Base-by-base conservation (phyloP, 805 yeast genomes). In the Nakazawaea laoshanensis region DNA sequence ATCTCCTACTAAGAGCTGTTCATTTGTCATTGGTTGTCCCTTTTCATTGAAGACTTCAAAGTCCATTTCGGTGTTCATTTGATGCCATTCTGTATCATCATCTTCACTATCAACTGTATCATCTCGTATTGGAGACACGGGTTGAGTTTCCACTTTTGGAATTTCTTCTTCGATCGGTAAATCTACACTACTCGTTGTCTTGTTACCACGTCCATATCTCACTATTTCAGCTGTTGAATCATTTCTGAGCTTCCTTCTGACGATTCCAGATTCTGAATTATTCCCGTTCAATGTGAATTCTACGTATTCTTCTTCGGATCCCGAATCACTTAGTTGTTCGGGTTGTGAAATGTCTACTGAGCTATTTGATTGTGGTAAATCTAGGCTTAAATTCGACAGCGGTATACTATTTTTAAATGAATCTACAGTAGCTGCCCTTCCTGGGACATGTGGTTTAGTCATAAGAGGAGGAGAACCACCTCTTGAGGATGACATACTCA, bases 51-150 rank as follows among this genome's bases (percentile, higher is more conserved):
- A 89, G 26, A 85, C 69, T 40, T 85, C 85, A 36, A 72, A 66
- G 30, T 78, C 74, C 3, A 95, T 76, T 19, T 85, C 77, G 0
- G 89, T 77, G 27, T 82, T 80, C 85, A 92, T 87, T 12, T 82
- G 74, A 48, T 81, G 77, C 98, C 98, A 92, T 19, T 67, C 78
- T 10, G 63, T 70, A 4, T 54, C 36, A 24, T 25, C 32, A 10
- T 26, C 35, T 7, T 31, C 32, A 15, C 22, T 23, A 14, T 11
- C 19, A 13, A 29, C 7, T n/a, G 26, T 24, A 24, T n/a, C 26
- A 24, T 24, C 10, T 27, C 21, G 5, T 31, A 37, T 15, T 13
- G 5, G 10, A 9, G 14, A 12, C 5, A 8, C 19, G 25, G 32
- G 18, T 14, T 21, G 8, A 5, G 29, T 16, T n/a, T 27, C 13